Evolutionary conservation across 176 grass and related monocot species (phyloP), one percentile per base, ranked within the genome.

Genomic region (Oryza officinalis): DNA sequence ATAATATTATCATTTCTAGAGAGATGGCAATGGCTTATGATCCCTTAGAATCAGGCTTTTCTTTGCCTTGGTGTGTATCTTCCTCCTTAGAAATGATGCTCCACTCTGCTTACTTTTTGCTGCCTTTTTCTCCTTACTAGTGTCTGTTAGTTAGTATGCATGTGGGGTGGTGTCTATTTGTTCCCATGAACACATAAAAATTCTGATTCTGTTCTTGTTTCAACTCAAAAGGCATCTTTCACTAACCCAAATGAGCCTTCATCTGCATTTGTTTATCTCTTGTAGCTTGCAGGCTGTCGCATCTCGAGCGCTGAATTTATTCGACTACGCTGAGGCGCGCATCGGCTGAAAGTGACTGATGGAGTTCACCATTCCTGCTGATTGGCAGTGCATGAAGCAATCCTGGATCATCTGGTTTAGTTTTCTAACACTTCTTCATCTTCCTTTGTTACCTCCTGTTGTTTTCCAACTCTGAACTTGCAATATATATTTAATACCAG

Each of bases 1-100:
- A 83, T 86, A 75, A 75, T 82, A 71, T 80, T 65, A 63, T 65
- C 35, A 66, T 77, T 77, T 88, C 54, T 75, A 47, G 82, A 72
- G 69, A 50, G 31, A 63, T 71, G 82, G 83, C 77, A 64, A 74
- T 88, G 18, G 71, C 63, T 80, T 87, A 78, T 89, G 79, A 85
- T 80, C 84, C 88, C 93, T 78, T 88, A 43, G 79, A 95, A 90
- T 92, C 85, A 90, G 88, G 86, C 90, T 95, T 90, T 90, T 95
- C 73, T 87, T 69, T 64, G 86, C 72, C 72, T 79, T 25, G 71
- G 71, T 70, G 59, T 68, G 41, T 63, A 73, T 85, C 81, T 92
- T 83, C 81, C 93, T 86, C 77, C 82, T 75, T 87, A 73, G 78
- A 90, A 90, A 81, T 90, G 86, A 90, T 90, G 87, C 85, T 90